These are phyloP conservation scores for Erigeron canadensis DNA, from an alignment of 129 eudicot genomes.

Conservation along the genomic window DNA sequence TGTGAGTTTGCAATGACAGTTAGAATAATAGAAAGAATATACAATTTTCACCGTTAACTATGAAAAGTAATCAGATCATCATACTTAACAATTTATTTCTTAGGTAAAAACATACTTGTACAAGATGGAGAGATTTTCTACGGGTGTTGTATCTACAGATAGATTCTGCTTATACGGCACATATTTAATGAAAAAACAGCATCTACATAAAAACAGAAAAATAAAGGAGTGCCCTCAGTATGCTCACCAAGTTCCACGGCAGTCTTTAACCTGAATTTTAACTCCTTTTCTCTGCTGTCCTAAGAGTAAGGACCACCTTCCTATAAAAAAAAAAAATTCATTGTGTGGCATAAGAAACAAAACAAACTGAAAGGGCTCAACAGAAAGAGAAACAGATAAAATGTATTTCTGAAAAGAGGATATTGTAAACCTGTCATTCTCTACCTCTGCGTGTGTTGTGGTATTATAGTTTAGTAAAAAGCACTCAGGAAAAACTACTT, in stretches of 20 bases:
- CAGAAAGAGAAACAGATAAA: neutral
- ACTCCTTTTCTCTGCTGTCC: slow-evolving; percentile 7
- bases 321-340: slow-evolving; percentile 15
- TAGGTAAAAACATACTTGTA: neutral
- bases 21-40: neutral
- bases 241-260: slow-evolving; percentile 9
- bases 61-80: neutral
- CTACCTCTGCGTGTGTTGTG: neutral
- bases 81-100: neutral
- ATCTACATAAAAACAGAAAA: slow-evolving; percentile 8
- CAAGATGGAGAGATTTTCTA: neutral
- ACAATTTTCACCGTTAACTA: neutral
- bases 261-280: slow-evolving; percentile 9
- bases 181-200: neutral
- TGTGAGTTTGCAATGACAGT: slow-evolving; percentile 1
- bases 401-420: slow-evolving; percentile 1
- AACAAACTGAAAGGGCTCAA: neutral
- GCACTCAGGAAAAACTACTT: neutral
- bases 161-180: neutral
- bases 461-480: neutral
- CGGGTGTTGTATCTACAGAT: neutral
- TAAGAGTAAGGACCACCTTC: slow-evolving; percentile 7
- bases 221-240: slow-evolving; percentile 22
- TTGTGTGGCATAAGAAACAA: slow-evolving; percentile 17
- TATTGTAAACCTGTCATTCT: neutral